Conservation (phyloP, 345 rosid genomes). For the Boechera retrofracta region DNA sequence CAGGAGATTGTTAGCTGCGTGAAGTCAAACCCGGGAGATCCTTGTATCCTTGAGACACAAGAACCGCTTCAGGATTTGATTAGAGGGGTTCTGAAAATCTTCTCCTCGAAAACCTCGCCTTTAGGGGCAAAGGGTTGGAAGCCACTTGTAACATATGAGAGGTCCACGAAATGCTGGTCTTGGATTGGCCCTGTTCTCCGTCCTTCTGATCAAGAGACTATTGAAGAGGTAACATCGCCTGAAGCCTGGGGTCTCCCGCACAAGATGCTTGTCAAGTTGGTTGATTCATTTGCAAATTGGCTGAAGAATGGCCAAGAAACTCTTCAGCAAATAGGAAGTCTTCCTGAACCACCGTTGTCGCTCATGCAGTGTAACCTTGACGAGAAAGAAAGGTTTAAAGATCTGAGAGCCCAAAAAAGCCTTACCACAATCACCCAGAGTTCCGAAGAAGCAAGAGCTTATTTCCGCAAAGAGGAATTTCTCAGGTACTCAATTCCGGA, state of each 20-base stretch:
- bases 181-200: constrained; percentile 83
- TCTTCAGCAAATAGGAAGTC: constrained; percentile 93
- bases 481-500: constrained; percentile 97
- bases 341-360: constrained; percentile 89
- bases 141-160: constrained; percentile 82
- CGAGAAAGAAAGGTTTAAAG: constrained; percentile 97
- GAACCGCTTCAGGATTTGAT: constrained; percentile 97
- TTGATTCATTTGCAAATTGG: constrained; percentile 97
- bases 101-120: constrained; percentile 91
- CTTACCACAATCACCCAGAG: constrained; percentile 86
- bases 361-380: constrained; percentile 82
- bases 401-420: constrained; percentile 97
- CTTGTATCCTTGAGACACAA: constrained; percentile 90
- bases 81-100: constrained; percentile 93
- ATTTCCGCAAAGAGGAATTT: constrained; percentile 89
- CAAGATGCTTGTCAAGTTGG: constrained; percentile 96
- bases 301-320: constrained; percentile 95
- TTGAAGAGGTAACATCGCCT: constrained; percentile 92
- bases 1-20: constrained; percentile 95
- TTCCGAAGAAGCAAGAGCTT: constrained; percentile 84
- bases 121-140: constrained; percentile 98
- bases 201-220: constrained; percentile 63
- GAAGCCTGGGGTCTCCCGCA: constrained; percentile 95
- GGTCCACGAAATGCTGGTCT: constrained; percentile 81
- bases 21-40: constrained; percentile 91